A percentile compares a stretch with the other conserved stretches of the same genome.
These are phyloP conservation scores for Dryadomyces quercus-mongolicae DNA, from an alignment of 2,329 filamentous ascomycete species.

Conservation along the genomic window DNA sequence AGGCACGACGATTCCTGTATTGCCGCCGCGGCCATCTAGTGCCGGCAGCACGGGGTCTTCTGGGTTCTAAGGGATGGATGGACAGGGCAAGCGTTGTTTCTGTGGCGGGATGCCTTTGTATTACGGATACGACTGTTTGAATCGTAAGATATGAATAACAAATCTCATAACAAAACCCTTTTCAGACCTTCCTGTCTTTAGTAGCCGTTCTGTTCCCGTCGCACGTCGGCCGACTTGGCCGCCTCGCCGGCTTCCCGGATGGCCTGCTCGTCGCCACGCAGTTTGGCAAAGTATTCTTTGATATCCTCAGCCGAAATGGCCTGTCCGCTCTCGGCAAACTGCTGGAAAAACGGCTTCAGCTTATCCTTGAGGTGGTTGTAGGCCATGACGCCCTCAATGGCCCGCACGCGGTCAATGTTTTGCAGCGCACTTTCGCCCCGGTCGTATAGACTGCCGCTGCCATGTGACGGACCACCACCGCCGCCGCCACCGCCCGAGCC, in stretches of 20 bases:
- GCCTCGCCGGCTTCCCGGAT: slow-evolving; percentile 51
- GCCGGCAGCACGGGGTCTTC: slow-evolving; percentile 27
- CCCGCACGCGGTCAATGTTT: slow-evolving; percentile 82
- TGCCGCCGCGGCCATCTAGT: slow-evolving; percentile 27
- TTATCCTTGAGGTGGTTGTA: slow-evolving; percentile 95
- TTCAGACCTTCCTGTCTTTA: slow-evolving; percentile 14
- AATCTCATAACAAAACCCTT: no score
- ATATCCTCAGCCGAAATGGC: slow-evolving; percentile 91
- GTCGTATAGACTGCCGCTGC: slow-evolving; percentile 75
- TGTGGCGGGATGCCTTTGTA: no score
- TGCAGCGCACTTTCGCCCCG: slow-evolving; percentile 85
- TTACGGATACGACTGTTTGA: not conserved
- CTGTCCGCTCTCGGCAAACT: slow-evolving; percentile 83
- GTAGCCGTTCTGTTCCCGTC: slow-evolving; percentile 42
- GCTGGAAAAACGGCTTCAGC: slow-evolving; percentile 86
- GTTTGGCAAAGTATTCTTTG: slow-evolving; percentile 88
- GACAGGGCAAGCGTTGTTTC: no score
- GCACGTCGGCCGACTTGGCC: slow-evolving; percentile 27
- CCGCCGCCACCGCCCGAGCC: slow-evolving; percentile 42
- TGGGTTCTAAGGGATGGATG: slow-evolving; percentile 7
- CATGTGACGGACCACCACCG: slow-evolving; percentile 46
- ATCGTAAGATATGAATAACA: not conserved
- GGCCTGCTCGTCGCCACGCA: slow-evolving; percentile 74
- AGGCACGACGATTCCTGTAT: slow-evolving; percentile 5
- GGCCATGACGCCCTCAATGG: slow-evolving; percentile 95